These are phyloP conservation scores for Daldinia eschscholtzii DNA, from an alignment of 2,329 filamentous ascomycete species.

Conservation along the genomic window DNA sequence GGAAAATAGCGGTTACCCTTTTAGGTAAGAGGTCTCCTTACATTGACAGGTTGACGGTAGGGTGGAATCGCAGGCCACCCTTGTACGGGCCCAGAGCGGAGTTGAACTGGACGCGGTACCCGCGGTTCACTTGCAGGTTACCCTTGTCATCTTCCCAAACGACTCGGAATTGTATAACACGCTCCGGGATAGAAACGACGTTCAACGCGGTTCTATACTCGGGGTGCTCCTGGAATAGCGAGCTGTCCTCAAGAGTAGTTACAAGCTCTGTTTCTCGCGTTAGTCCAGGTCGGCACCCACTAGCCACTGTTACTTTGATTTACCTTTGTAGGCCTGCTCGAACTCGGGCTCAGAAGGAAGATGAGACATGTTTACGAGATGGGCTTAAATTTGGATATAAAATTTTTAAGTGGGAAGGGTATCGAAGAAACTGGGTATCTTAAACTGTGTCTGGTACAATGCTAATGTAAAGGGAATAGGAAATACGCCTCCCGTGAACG, in stretches of 20 bases:
- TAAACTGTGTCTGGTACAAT: slow-evolving; percentile 16
- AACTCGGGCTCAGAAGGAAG: slow-evolving; percentile 93
- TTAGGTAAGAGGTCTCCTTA: slow-evolving; percentile 47
- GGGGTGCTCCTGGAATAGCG: slow-evolving; percentile 92
- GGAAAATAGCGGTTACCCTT: slow-evolving; percentile 1
- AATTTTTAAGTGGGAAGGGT: slow-evolving; percentile 7
- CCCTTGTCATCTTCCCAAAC: slow-evolving; percentile 96
- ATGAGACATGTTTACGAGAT: slow-evolving; percentile 74
- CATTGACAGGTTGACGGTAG: slow-evolving; percentile 82
- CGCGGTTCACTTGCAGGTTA: slow-evolving; percentile 90
- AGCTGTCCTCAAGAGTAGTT: slow-evolving; percentile 93
- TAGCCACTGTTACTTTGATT: neutral
- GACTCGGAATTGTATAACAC: slow-evolving; percentile 96
- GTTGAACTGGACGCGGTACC: slow-evolving; percentile 98
- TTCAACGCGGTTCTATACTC: slow-evolving; percentile 93
- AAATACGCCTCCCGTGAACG: slow-evolving; percentile 10
- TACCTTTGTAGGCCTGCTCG: slow-evolving; percentile 97
- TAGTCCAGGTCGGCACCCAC: slow-evolving; percentile 29
- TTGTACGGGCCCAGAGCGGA: slow-evolving; percentile 97
- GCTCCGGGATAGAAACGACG: slow-evolving; percentile 91
- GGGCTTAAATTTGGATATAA: slow-evolving; percentile 17
- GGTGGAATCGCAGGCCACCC: slow-evolving; percentile 95
- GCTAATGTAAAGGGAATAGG: slow-evolving; percentile 16
- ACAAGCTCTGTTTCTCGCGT: slow-evolving; percentile 77
- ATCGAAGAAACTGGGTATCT: slow-evolving; percentile 38